Evolutionary conservation across 1,284 basidiomycete species (phyloP), one percentile per base, ranked within the genome.

Genomic region (Moesziomyces globuligerus): DNA sequence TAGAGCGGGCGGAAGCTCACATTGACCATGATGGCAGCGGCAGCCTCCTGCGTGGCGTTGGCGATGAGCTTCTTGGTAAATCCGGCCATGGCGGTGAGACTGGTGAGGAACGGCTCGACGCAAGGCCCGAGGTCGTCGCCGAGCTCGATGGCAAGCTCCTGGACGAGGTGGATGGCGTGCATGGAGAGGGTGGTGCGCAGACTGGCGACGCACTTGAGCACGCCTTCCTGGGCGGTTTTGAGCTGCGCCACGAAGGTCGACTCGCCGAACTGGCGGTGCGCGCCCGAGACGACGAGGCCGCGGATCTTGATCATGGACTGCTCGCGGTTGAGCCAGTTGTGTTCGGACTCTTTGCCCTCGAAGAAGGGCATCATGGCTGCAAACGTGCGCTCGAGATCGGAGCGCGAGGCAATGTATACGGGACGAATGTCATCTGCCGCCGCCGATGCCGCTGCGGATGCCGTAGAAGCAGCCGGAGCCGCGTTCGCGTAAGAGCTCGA

Each of bases 61-160:
- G 91, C 93, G 29, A 90, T 88, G 43, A 98, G 89, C 81, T 94
- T 96, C 84, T 99, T 99, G n/a, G 95, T 98, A 60, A 92, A 89
- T 7, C 89, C 90, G 24, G 92, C 89, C 92, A 98, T 92, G 70
- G 89, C 89, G 29, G 94, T 86, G 7, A 96, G 87, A 65, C 90
- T 87, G 10, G 87, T 87, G 49, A 94, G 85, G 4, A 97, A 81
- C 0, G 85, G 81, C 18, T 81, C 80, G 20, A 75, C 65, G 15
- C 86, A 84, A 5, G 87, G 76, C n/a, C 90, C 90, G 15, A 98
- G 87, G 18, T 88, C 84, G 38, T 86, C 80, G 21, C 76, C 72
- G 4, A 76, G 54, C 34, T 64, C 57, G 10, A 75, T 59, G 3
- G 89, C 88, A 21, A 98, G 85, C 75, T 98, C 94, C 37, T 84